These are phyloP conservation scores for Trichoderma semiorbis DNA, from an alignment of 2,329 filamentous ascomycete species.

Conservation along the genomic window DNA sequence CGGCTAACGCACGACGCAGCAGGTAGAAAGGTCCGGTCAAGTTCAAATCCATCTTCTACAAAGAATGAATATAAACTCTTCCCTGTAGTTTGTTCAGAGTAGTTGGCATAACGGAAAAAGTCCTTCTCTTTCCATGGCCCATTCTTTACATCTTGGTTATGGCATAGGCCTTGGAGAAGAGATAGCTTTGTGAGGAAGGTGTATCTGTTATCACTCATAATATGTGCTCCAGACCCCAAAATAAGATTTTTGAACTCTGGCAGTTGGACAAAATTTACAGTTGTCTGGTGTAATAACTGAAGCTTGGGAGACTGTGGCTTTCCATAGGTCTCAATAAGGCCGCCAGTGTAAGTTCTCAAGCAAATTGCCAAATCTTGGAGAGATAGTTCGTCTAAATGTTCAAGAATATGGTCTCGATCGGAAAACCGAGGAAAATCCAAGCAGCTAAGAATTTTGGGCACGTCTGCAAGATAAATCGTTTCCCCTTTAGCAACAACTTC, in stretches of 20 bases:
- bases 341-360: neutral
- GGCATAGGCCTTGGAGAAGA: too few relatives aligned
- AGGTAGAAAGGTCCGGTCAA: too few relatives aligned
- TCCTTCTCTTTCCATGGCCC: too few relatives aligned
- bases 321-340: neutral
- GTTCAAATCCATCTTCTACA: too few relatives aligned
- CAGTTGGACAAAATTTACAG: neutral
- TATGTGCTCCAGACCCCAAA: neutral
- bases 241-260: neutral
- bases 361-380: too few relatives aligned
- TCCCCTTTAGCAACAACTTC: neutral
- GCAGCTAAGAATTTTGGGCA: neutral
- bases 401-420: neutral
- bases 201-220: neutral
- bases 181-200: neutral
- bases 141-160: too few relatives aligned
- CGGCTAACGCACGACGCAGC: too few relatives aligned
- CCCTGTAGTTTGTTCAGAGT: too few relatives aligned
- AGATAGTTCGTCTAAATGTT: neutral
- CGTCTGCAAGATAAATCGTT: neutral
- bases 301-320: neutral
- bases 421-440: neutral
- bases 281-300: neutral
- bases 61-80: too few relatives aligned
- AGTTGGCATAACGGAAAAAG: too few relatives aligned